Conservation (phyloP, 306 rosid genomes). For the Prunus dulcis region DNA sequence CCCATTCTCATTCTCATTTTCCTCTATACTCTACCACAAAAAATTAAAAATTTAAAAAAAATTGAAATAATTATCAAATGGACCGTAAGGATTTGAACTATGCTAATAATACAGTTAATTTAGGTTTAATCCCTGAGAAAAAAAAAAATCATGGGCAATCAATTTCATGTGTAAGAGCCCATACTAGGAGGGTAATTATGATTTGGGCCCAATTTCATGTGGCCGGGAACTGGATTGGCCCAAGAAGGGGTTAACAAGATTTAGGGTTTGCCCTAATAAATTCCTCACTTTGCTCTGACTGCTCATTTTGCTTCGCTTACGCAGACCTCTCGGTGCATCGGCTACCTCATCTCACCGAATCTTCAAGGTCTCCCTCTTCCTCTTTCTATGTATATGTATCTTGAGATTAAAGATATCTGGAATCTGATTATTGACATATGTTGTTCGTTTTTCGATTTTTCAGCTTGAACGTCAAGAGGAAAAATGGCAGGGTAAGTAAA, state of each 20-base stretch:
- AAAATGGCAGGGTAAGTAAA: slow-evolving; percentile 14
- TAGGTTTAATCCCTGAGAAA: too few relatives aligned
- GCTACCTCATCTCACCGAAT: slow-evolving; percentile 4
- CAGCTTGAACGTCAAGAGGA: background rate
- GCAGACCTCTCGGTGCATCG: background rate
- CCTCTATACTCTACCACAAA: too few relatives aligned
- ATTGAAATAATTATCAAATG: too few relatives aligned
- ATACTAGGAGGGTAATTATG: too few relatives aligned
- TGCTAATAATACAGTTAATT: too few relatives aligned
- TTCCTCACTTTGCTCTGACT: background rate
- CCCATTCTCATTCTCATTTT: too few relatives aligned
- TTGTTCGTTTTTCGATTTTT: slow-evolving; percentile 1
- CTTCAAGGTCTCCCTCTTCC: background rate
- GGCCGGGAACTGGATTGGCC: background rate
- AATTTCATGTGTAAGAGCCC: too few relatives aligned
- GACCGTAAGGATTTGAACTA: too few relatives aligned
- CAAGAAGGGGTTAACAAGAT: background rate
- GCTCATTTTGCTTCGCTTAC: background rate
- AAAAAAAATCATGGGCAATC: too few relatives aligned
- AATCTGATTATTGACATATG: background rate
- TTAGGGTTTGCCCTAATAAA: slow-evolving; percentile 18
- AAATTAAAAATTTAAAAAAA: too few relatives aligned
- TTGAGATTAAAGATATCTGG: background rate
- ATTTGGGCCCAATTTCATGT: background rate
- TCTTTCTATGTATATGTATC: rapidly evolving